Evolutionary conservation across 768 basidiomycete species (phyloP).

Genomic region (Tulasnella sp.): DNA sequence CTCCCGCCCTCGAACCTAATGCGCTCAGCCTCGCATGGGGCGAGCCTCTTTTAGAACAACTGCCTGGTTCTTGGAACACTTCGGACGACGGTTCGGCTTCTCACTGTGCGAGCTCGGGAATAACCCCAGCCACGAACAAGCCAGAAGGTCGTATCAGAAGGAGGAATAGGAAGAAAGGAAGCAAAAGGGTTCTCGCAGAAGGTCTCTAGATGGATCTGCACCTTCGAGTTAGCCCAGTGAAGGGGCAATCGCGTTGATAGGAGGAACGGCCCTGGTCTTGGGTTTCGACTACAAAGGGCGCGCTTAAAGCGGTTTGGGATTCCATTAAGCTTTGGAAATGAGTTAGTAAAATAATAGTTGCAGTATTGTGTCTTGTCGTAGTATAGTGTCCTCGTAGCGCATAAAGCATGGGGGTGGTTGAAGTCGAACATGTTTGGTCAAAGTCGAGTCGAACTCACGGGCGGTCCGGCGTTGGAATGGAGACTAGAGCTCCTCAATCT

Average conservation of each 20-base stretch:
- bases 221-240: not conserved
- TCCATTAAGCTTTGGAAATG: not conserved
- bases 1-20: not conserved
- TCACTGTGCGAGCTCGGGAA: not conserved
- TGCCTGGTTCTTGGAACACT: not conserved
- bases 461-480: conserved; percentile 10
- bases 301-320: not conserved
- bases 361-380: not conserved
- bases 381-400: not conserved
- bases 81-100: not conserved
- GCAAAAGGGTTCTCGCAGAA: not conserved
- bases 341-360: not conserved
- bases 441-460: not conserved
- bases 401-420: not conserved
- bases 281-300: not conserved
- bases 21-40: not conserved
- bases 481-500: conserved; percentile 6
- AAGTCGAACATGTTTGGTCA: conserved; percentile 11
- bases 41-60: not conserved
- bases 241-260: not conserved
- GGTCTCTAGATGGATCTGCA: not conserved
- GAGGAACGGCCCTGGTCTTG: not conserved
- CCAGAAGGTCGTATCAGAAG: not conserved
- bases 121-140: not conserved
- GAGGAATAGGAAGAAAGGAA: not conserved